Percentiles rank a stretch among this genome's conserved stretches.
Evolutionary conservation across 176 grass and related monocot genomes (phyloP).

Genomic region (Carex parvula): DNA sequence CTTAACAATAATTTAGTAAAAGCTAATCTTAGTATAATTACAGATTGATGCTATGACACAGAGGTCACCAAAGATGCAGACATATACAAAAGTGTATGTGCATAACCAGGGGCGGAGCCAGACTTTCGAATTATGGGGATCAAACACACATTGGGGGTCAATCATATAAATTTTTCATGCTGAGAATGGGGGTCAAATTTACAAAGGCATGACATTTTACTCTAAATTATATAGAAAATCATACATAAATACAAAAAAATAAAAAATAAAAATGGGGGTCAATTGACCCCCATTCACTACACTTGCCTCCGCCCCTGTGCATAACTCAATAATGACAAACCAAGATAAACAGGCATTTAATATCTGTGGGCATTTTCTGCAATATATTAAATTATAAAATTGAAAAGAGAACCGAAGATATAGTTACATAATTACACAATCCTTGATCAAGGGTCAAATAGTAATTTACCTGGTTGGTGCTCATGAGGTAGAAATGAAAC

Average conservation of each 20-base stretch:
- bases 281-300: no score
- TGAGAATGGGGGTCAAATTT: no score
- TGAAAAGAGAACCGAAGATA: background rate
- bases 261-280: no score
- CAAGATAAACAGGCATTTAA: background rate
- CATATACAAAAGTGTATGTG: background rate
- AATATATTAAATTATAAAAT: background rate
- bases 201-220: no score
- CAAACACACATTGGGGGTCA: no score
- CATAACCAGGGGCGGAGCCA: background rate
- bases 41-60: background rate
- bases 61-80: background rate
- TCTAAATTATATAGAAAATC: no score
- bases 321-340: background rate
- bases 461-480: slow-evolving; percentile 75
- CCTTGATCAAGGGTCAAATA: background rate
- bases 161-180: no score
- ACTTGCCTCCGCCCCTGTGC: background rate
- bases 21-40: background rate
- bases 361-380: background rate
- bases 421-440: background rate
- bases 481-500: slow-evolving; percentile 92
- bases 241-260: no score
- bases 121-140: no score
- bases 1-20: background rate